Evolutionary conservation across 306 rosid genomes (phyloP).

Genomic region (Alnus rubra): DNA sequence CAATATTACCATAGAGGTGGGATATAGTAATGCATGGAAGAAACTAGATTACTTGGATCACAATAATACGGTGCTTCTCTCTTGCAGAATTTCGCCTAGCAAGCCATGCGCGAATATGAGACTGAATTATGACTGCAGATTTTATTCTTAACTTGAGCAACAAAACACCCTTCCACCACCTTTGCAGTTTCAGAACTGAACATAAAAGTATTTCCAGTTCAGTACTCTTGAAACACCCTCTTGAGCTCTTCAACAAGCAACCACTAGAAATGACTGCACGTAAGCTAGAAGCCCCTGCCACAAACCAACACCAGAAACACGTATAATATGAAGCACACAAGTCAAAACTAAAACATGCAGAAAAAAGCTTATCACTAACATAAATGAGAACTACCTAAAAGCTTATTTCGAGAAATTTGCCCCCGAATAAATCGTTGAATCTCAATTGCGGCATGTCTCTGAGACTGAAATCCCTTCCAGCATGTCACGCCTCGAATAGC

Average conservation of each 20-base stretch:
- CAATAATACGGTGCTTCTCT: slow-evolving; percentile 44
- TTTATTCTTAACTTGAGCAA: slow-evolving; percentile 41
- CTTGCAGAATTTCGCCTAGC: slow-evolving; percentile 50
- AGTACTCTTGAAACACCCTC: slow-evolving; percentile 32
- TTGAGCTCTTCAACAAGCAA: slow-evolving; percentile 28
- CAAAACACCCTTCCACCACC: slow-evolving; percentile 76
- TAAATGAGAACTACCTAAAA: slow-evolving; percentile 53
- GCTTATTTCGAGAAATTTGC: slow-evolving; percentile 51
- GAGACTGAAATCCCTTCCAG: slow-evolving; percentile 42
- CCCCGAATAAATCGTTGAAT: slow-evolving; percentile 78
- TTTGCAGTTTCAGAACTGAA: slow-evolving; percentile 74
- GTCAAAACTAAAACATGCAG: slow-evolving; percentile 5
- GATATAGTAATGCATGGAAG: slow-evolving; percentile 7
- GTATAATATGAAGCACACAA: slow-evolving; percentile 6
- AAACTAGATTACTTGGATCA: slow-evolving; percentile 65
- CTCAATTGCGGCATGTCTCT: slow-evolving; percentile 55
- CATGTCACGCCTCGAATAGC: slow-evolving; percentile 46
- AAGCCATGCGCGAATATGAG: slow-evolving; percentile 68
- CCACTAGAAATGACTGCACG: slow-evolving; percentile 26
- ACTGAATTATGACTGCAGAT: slow-evolving; percentile 65
- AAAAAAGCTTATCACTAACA: slow-evolving; percentile 4
- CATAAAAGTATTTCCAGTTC: slow-evolving; percentile 44
- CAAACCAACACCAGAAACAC: slow-evolving; percentile 24
- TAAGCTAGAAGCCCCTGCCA: slow-evolving; percentile 46
- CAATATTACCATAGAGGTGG: slow-evolving; percentile 1